Base-by-base conservation (phyloP, 1,139 yeast species). In the Hyphopichia khmerensis region DNA sequence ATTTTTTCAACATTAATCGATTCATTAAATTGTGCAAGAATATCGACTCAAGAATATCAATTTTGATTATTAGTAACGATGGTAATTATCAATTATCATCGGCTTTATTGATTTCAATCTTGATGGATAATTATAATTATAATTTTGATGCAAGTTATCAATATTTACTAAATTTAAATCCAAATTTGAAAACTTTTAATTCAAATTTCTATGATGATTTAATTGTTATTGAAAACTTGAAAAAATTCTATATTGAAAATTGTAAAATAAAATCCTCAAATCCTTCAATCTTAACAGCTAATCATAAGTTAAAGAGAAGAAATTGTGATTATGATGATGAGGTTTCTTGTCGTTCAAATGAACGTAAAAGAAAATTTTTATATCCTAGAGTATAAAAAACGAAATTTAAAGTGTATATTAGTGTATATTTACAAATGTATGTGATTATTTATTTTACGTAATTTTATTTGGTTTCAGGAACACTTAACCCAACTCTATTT, bases 401-500 rank as follows among this genome's bases (percentile, higher is more conserved):
- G n/a, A n/a, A n/a, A n/a, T n/a, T 8, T 35, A 26, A 23, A 9
- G 17, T 38, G 36, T 38, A 33, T 38, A 38, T 38, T 33, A 31
- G 13, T 33, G 19, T 36, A 36, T 18, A 10, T 13, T 36, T 15
- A 17, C n/a, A 11, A 24, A 27, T 36, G 19, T 13, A 23, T 33
- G n/a, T 24, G 19, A 17, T 17, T 16, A 26, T 26, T 33, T 27
- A 32, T 39, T 36, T 35, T 30, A 26, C 21, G 32, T 35, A 31
- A 7, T 33, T 19, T 32, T 32, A 32, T 32, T 17, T 32, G 29
- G 34, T 57, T 40, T 62, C 56, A 15, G 70, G 70, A 9, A 64
- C 65, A 18, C 48, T 44, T 35, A 91, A 74, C 0, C 99, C 99
- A 13, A 93, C 99, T 49, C 84, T 76, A 44, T 83, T 77, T 4